Evolutionary conservation across 1,284 basidiomycete genomes (phyloP), one percentile per base, ranked within the genome.

Genomic region (Sanghuangporus sanghuang): DNA sequence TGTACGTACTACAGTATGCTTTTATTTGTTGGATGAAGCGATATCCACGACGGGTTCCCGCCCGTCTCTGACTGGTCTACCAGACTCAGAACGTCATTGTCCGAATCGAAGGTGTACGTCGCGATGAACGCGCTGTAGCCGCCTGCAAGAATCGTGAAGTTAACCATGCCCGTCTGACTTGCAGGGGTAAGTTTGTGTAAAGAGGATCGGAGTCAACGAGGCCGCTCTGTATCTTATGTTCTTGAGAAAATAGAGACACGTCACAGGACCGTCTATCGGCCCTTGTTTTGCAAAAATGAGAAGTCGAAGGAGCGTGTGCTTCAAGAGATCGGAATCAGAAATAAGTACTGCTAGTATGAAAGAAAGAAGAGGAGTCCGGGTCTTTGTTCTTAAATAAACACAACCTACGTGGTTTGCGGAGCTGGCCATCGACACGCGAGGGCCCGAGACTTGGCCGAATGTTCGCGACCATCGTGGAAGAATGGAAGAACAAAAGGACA

Each of bases 101-200:
- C 74, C 16, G 80, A 73, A 69, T 83, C 79, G 74, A 86, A 86
- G 48, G 83, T 69, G 71, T 86, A 86, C 1, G 83, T 80, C n/a
- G 83, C 83, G 64, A 87, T 77, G 68, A 86, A 85, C 49, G 79
- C 73, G 63, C 80, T 77, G 69, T 85, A 86, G 9, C 85, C 85
- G 40, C 85, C 85, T 32, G 84, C 85, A 50, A 86, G 76, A 61
- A 87, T 84, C 11, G 78, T 84, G 71, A 85, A 82, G 63, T 81
- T 76, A 68, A 85, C 83, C 83, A 85, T 85, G 59, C 62, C 58
- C 52, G 46, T n/a, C 42, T 18, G 49, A 16, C 38, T 49, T 49
- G 55, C 38, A 42, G 18, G n/a, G 7, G n/a, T 40, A 12, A 32
- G 27, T 32, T 38, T 35, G 42, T 21, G 23, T 18, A 39, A 42